phyloP scores from a whole-genome alignment of 2,329 filamentous ascomycete species.

The Coniochaeta hoffmannii region DNA sequence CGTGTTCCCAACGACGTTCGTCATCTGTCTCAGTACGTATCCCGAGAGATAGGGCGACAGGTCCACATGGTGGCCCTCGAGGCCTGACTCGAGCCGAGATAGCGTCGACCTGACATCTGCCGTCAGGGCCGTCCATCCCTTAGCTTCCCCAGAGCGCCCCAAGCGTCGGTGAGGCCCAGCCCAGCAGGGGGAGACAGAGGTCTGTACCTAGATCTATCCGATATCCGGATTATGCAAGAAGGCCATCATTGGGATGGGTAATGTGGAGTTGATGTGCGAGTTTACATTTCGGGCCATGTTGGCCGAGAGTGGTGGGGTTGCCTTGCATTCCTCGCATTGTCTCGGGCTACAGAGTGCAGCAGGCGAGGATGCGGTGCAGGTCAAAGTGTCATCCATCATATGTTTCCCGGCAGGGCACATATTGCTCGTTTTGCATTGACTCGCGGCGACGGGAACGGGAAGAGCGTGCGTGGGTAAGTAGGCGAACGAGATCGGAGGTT shows the following conservation, averaged over 20 bases:
- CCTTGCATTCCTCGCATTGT: not conserved
- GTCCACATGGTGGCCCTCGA: not conserved
- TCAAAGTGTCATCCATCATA: not conserved
- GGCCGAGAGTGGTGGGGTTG: not conserved
- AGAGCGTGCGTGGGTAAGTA: not conserved
- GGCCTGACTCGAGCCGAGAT: not conserved
- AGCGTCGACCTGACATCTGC: not conserved
- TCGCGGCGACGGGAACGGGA: not conserved
- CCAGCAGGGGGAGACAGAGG: too few relatives aligned
- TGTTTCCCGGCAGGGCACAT: not conserved
- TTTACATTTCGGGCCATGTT: not conserved
- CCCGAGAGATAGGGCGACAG: not conserved
- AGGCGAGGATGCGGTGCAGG: not conserved
- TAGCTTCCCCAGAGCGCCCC: too few relatives aligned
- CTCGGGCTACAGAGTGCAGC: not conserved
- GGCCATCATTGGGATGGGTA: too few relatives aligned
- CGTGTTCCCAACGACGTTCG: not conserved
- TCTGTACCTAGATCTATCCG: too few relatives aligned
- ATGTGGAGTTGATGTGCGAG: not conserved
- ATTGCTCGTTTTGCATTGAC: not conserved
- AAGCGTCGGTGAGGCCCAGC: too few relatives aligned
- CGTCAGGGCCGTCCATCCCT: not conserved
- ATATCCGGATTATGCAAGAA: too few relatives aligned
- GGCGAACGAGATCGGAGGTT: not conserved
- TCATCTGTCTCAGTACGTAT: not conserved